A percentile compares a stretch with the other conserved stretches of the same genome.
Conservation (phyloP, 495 filamentous ascomycete species). For the Lophiostoma macrostomum region DNA sequence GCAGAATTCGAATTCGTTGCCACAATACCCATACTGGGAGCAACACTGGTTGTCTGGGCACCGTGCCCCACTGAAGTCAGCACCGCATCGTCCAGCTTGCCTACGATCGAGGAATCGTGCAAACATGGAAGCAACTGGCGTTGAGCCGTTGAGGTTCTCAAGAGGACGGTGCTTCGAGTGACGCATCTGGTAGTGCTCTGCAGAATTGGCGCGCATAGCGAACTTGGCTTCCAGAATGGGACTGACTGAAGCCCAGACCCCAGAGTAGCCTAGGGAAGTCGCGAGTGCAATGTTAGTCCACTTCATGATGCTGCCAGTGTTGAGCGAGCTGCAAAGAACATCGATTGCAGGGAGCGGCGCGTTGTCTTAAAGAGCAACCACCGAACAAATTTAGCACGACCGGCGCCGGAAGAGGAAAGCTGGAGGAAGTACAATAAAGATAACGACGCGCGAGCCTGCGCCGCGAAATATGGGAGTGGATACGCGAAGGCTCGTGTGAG, state of each 20-base stretch:
- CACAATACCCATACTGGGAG: conserved; percentile 22
- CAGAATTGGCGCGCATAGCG: neutral
- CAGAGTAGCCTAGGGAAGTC: conserved; percentile 6
- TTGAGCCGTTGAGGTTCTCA: conserved; percentile 8
- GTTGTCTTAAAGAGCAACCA: conserved; percentile 7
- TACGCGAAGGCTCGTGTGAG: conserved; percentile 5
- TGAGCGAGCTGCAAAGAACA: neutral
- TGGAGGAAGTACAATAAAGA: conserved; percentile 10
- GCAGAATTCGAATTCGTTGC: conserved; percentile 19
- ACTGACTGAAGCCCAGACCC: conserved; percentile 1
- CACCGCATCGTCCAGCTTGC: conserved; percentile 17
- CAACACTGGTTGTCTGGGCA: conserved; percentile 21
- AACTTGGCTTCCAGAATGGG: conserved; percentile 1
- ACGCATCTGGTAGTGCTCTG: neutral
- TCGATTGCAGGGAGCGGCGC: neutral
- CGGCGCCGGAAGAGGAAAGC: neutral
- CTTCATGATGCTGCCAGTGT: conserved; percentile 1
- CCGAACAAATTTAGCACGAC: neutral
- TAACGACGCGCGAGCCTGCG: conserved; percentile 4
- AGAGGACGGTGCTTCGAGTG: neutral
- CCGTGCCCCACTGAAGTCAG: neutral
- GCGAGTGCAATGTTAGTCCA: neutral
- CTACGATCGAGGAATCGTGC: neutral
- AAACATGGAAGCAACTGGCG: neutral
- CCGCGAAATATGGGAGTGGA: conserved; percentile 3